phyloP scores from a whole-genome alignment of 208 protist species.

The Crithidia bombi region DNA sequence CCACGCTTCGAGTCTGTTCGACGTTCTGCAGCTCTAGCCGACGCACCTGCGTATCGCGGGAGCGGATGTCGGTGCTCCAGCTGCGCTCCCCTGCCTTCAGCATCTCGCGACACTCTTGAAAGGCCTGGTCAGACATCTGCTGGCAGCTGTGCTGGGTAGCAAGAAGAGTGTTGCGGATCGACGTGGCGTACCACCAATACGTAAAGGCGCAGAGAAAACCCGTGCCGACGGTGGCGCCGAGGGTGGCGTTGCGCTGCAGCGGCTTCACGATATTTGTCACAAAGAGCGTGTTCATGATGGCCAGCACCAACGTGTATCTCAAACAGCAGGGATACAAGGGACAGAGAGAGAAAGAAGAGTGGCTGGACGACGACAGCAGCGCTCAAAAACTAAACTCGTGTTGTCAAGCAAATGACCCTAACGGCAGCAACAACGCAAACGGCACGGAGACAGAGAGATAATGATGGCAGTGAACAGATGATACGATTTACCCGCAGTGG shows the following conservation, averaged over 20 bases:
- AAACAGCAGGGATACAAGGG: constrained; percentile 10
- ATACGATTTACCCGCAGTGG: no score
- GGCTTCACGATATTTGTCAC: constrained; percentile 48
- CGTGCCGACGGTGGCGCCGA: constrained; percentile 58
- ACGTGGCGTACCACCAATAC: constrained; percentile 78
- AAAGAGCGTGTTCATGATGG: constrained; percentile 57
- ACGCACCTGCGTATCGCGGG: constrained; percentile 73
- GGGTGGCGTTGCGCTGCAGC: constrained; percentile 51
- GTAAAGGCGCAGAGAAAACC: constrained; percentile 55
- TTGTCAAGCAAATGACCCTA: no score
- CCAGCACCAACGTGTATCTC: constrained; percentile 5
- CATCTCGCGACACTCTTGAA: constrained; percentile 70
- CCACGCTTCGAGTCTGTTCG: constrained; percentile 87
- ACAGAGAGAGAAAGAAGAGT: constrained; percentile 3
- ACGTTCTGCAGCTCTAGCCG: constrained; percentile 89
- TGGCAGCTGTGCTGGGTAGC: constrained; percentile 61
- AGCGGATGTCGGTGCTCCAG: constrained; percentile 69
- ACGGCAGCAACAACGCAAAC: no score
- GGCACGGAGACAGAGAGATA: no score
- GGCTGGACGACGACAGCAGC: constrained; percentile 1
- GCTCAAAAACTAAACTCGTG: no score
- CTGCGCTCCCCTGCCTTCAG: constrained; percentile 70
- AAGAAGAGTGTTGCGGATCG: constrained; percentile 53
- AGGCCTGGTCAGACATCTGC: constrained; percentile 48
- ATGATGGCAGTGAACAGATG: no score